Percentiles rank a stretch among this genome's conserved stretches.
These are phyloP conservation scores for Rhodotorula sp. DNA, from an alignment of 1,284 basidiomycete genomes.

Conservation along the genomic window DNA sequence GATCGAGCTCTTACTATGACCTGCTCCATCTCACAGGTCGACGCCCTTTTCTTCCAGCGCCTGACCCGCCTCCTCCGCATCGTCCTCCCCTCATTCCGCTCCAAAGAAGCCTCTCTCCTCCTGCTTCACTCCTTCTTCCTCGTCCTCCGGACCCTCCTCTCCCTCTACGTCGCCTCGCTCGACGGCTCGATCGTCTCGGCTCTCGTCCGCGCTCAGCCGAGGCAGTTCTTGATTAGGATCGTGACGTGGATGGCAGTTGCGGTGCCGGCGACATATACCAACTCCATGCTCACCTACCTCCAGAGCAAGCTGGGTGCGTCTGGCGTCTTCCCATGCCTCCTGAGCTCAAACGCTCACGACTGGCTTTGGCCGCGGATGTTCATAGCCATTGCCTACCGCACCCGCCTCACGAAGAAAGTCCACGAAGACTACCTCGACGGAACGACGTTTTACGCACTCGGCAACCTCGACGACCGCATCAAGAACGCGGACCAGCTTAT, in stretches of 20 bases:
- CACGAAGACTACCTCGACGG: conserved; percentile 81
- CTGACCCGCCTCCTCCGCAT: conserved; percentile 76
- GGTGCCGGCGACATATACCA: conserved; percentile 74
- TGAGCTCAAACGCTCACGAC: too few species aligned
- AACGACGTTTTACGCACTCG: conserved; percentile 81
- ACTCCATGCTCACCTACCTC: conserved; percentile 91
- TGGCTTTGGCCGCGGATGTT: fast-evolving
- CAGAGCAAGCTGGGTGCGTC: conserved; percentile 71
- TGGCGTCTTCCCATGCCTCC: too few species aligned
- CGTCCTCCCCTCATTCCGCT: conserved; percentile 79
- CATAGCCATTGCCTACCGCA: conserved; percentile 78
- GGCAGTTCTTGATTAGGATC: conserved; percentile 80
- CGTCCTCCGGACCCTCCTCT: conserved; percentile 82
- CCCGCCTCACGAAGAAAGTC: conserved; percentile 77
- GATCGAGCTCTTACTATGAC: too few species aligned
- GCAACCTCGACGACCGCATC: conserved; percentile 88
- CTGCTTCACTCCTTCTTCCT: conserved; percentile 83
- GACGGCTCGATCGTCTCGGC: conserved; percentile 95
- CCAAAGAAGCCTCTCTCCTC: conserved; percentile 82
- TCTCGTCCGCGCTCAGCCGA: conserved; percentile 80
- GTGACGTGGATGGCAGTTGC: conserved; percentile 68
- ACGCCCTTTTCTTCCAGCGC: conserved; percentile 82
- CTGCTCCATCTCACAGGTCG: conserved; percentile 67
- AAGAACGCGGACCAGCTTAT: conserved; percentile 98
- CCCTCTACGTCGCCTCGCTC: conserved; percentile 89